Conservation (phyloP, 2,329 filamentous ascomycete genomes). For the Ophiostoma tasmaniense region DNA sequence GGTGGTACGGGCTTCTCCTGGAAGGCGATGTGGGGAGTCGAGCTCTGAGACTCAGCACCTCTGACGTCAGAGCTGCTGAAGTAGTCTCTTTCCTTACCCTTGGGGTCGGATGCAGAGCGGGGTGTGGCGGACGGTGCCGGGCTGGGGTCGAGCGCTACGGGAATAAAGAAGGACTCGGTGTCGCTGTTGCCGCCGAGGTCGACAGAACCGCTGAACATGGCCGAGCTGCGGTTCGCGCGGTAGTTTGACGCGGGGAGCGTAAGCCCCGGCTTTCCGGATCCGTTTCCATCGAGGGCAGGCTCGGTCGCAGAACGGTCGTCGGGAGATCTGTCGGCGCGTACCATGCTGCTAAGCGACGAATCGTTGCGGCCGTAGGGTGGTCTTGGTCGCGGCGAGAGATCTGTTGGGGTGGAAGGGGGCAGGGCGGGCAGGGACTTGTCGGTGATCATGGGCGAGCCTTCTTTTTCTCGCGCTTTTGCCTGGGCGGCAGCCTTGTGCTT, state of each 20-base stretch:
- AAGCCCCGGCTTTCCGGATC: conserved; percentile 28
- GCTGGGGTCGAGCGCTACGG: conserved; percentile 64
- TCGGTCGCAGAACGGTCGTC: conserved; percentile 38
- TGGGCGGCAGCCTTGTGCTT: conserved; percentile 62
- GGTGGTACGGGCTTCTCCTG: conserved; percentile 67
- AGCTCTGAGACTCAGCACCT: conserved; percentile 42
- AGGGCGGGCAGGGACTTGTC: conserved; percentile 92
- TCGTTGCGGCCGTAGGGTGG: conserved; percentile 46
- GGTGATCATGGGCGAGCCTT: conserved; percentile 57
- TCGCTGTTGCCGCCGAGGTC: conserved; percentile 40
- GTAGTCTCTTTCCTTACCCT: conserved; percentile 47
- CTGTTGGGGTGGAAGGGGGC: conserved; percentile 63
- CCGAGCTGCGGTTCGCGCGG: conserved; percentile 66
- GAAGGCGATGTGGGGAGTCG: conserved; percentile 84
- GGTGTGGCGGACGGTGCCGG: conserved; percentile 49
- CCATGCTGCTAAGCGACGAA: conserved; percentile 43
- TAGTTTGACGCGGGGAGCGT: conserved; percentile 69
- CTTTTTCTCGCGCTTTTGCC: conserved; percentile 55
- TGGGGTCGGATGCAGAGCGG: conserved; percentile 42
- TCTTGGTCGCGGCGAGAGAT: conserved; percentile 57
- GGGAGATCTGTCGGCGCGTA: conserved; percentile 45
- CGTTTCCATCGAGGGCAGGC: conserved; percentile 21
- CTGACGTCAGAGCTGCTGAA: conserved; percentile 37
- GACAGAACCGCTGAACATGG: conserved; percentile 40
- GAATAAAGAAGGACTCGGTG: conserved; percentile 65